These are phyloP conservation scores for Verticillium alfalfae DNA, from an alignment of 2,329 filamentous ascomycete genomes.

Conservation along the genomic window DNA sequence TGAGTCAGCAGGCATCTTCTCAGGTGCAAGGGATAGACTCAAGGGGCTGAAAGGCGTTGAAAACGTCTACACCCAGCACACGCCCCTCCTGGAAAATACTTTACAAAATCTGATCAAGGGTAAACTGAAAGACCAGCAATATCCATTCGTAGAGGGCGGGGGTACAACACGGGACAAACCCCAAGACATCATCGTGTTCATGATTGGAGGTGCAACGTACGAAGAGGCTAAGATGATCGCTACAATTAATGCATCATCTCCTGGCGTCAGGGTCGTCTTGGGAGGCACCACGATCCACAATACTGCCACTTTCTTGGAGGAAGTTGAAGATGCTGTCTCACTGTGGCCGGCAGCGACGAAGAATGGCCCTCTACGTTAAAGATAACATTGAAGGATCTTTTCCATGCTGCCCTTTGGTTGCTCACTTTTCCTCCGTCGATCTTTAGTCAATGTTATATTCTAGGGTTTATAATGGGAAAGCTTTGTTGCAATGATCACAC, in stretches of 20 bases:
- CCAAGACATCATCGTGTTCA: conserved; percentile 93
- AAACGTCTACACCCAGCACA: conserved; percentile 98
- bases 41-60: conserved; percentile 96
- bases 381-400: background rate
- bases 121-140: conserved; percentile 76
- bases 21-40: conserved; percentile 78
- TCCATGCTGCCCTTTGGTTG: background rate
- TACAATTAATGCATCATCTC: conserved; percentile 86
- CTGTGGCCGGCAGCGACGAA: conserved; percentile 69
- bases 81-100: conserved; percentile 78
- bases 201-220: conserved; percentile 89
- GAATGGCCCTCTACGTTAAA: background rate
- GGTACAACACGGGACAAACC: conserved; percentile 88
- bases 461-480: too few relatives aligned
- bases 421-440: background rate
- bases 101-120: conserved; percentile 93
- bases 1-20: conserved; percentile 86
- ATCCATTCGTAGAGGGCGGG: conserved; percentile 88
- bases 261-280: conserved; percentile 82
- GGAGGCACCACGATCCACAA: conserved; percentile 88
- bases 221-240: conserved; percentile 96
- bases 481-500: too few relatives aligned
- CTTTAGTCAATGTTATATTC: too few relatives aligned
- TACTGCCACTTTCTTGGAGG: conserved; percentile 79
- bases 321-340: conserved; percentile 82